phyloP scores from a whole-genome alignment of 2,329 filamentous ascomycete species.

The Plenodomus biglobosus region DNA sequence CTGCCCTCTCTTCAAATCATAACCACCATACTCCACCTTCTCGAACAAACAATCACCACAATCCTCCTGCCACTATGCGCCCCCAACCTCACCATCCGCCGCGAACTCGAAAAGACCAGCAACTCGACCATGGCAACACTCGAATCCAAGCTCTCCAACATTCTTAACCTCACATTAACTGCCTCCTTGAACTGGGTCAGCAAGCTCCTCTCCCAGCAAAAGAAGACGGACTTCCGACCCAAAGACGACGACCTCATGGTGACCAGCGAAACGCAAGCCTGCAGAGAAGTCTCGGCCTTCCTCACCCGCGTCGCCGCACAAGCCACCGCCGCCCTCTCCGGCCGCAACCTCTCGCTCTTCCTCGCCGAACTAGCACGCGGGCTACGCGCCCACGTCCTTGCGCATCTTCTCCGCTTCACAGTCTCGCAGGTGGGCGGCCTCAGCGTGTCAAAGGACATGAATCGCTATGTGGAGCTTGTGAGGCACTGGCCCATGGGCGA shows the following conservation, averaged over 20 bases:
- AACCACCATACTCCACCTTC: slow-evolving; percentile 87
- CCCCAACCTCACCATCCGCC: slow-evolving; percentile 83
- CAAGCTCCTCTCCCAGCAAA: slow-evolving; percentile 73
- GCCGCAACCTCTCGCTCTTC: slow-evolving; percentile 79
- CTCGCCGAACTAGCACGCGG: slow-evolving; percentile 80
- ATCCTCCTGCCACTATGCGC: slow-evolving; percentile 88
- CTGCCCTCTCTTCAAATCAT: slow-evolving; percentile 76
- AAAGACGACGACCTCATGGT: slow-evolving; percentile 61
- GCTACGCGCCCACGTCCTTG: slow-evolving; percentile 76
- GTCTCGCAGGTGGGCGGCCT: slow-evolving; percentile 92
- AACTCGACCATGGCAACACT: slow-evolving; percentile 72
- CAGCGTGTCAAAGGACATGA: slow-evolving; percentile 95
- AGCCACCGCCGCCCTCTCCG: slow-evolving; percentile 71
- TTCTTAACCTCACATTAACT: slow-evolving; percentile 69
- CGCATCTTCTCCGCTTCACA: slow-evolving; percentile 92
- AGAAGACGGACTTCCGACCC: slow-evolving; percentile 88
- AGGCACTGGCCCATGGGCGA: slow-evolving; percentile 73
- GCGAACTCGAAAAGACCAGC: slow-evolving; percentile 84
- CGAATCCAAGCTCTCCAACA: slow-evolving; percentile 77
- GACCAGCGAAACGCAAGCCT: slow-evolving; percentile 71
- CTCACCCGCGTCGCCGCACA: slow-evolving; percentile 67
- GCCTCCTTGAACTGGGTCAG: slow-evolving; percentile 75
- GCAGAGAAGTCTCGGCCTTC: slow-evolving; percentile 78
- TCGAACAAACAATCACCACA: slow-evolving; percentile 87
- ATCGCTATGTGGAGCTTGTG: slow-evolving; percentile 85